phyloP scores from a whole-genome alignment of 768 basidiomycete genomes.

The Panaeolus cyanescens region DNA sequence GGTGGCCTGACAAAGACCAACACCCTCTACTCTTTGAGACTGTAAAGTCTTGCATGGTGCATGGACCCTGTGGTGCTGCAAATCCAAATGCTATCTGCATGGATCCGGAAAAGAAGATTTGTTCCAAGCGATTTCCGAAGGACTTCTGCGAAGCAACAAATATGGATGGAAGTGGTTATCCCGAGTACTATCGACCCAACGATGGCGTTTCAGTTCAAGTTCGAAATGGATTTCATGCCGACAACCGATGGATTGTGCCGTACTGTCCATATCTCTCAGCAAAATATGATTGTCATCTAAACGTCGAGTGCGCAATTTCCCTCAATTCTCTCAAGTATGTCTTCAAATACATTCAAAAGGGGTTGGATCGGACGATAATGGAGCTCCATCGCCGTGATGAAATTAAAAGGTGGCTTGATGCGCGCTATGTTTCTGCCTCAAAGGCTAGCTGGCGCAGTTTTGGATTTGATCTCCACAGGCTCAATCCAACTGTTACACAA shows the following conservation, averaged over 20 bases:
- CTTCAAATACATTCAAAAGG: constrained; percentile 53
- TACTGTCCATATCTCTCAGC: constrained; percentile 35
- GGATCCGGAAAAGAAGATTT: constrained; percentile 26
- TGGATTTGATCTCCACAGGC: constrained; percentile 31
- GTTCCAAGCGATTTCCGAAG: constrained; percentile 33
- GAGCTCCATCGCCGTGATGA: constrained; percentile 33
- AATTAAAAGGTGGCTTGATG: constrained; percentile 36
- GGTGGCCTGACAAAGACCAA: constrained; percentile 38
- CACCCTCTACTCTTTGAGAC: constrained; percentile 34
- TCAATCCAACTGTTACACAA: constrained; percentile 38
- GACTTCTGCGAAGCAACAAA: constrained; percentile 22
- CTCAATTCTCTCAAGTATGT: constrained; percentile 45
- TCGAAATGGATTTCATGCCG: constrained; percentile 13
- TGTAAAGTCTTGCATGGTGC: constrained; percentile 36
- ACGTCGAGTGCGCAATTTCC: constrained; percentile 39
- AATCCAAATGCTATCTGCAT: constrained; percentile 38
- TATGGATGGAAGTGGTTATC: constrained; percentile 21
- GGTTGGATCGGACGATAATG: constrained; percentile 35
- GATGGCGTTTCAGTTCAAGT: constrained; percentile 29
- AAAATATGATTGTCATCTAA: constrained; percentile 45
- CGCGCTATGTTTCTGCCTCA: constrained; percentile 33
- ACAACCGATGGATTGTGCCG: constrained; percentile 43
- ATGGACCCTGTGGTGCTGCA: constrained; percentile 36
- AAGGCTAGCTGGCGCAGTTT: constrained; percentile 40
- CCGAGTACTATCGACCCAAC: constrained; percentile 25